Conservation (phyloP, 2,329 filamentous ascomycete genomes). For the Ophiosphaerella narmari region DNA sequence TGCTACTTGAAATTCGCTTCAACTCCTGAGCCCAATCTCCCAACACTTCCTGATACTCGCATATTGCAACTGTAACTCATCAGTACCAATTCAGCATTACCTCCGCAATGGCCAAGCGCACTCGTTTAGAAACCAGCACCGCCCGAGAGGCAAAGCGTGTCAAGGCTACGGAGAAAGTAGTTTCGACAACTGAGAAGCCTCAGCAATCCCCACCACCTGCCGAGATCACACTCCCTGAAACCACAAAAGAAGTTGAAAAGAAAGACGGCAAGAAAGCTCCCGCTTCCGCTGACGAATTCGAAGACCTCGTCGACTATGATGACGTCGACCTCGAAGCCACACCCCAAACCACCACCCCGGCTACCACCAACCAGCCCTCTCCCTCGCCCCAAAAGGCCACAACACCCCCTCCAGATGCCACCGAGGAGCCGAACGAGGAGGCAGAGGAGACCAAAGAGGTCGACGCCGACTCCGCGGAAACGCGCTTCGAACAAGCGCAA, state of each 20-base stretch:
- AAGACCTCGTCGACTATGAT: conserved; percentile 6
- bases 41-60: too few species aligned
- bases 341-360: too few species aligned
- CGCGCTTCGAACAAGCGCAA: neutral
- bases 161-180: too few species aligned
- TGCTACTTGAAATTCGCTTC: too few species aligned
- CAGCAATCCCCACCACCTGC: neutral
- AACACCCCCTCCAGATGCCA: neutral
- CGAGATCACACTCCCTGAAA: neutral
- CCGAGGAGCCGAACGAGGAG: neutral
- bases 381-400: neutral
- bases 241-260: too few species aligned
- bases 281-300: neutral
- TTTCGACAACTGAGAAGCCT: neutral
- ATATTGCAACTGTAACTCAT: too few species aligned
- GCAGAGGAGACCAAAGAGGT: neutral
- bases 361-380: too few species aligned
- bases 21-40: too few species aligned
- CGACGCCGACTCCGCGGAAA: neutral
- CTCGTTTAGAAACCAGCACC: too few species aligned
- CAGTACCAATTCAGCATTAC: too few species aligned
- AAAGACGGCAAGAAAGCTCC: neutral
- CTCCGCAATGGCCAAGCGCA: too few species aligned
- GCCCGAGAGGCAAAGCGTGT: too few species aligned
- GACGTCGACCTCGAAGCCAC: neutral